Conservation (phyloP, 306 rosid species). For the Cotoneaster glaucophyllus region DNA sequence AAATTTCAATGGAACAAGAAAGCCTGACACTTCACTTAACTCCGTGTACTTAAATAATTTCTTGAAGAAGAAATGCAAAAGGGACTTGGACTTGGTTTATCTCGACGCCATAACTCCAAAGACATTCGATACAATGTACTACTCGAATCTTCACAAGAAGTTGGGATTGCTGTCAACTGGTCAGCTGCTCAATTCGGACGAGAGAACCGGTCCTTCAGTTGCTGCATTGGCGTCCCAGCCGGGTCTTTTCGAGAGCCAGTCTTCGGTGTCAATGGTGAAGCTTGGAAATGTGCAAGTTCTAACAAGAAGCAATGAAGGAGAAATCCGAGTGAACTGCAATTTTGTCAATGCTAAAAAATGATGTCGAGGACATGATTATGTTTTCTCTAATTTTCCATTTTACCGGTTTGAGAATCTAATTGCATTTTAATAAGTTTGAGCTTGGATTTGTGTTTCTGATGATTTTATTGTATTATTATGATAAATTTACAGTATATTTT, state of each 20-base stretch:
- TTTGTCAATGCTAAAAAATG: conserved; percentile 32
- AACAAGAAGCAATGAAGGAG: conserved; percentile 65
- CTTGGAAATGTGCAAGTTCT: conserved; percentile 82
- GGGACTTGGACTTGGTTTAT: conserved; percentile 33
- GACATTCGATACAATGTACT: conserved; percentile 56
- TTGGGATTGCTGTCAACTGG: conserved; percentile 67
- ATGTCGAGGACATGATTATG: neutral
- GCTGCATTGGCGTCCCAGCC: conserved; percentile 58
- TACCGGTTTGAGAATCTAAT: neutral
- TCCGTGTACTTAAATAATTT: conserved; percentile 33
- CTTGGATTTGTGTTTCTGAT: neutral
- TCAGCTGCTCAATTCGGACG: conserved; percentile 58
- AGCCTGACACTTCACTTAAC: conserved; percentile 63
- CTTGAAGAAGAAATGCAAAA: conserved; percentile 45
- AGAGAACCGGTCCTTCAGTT: conserved; percentile 61
- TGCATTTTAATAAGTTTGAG: conserved; percentile 1
- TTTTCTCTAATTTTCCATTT: neutral
- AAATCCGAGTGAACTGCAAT: conserved; percentile 68
- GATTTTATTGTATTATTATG: neutral
- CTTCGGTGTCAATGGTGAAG: conserved; percentile 71
- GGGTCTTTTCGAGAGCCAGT: conserved; percentile 58
- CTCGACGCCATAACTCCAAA: conserved; percentile 69
- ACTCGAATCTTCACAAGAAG: conserved; percentile 57
- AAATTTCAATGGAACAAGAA: conserved; percentile 43
- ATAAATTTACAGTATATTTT: neutral